These are phyloP conservation scores for Balamuthia mandrillaris DNA, from an alignment of 208 protist species.

Conservation along the genomic window DNA sequence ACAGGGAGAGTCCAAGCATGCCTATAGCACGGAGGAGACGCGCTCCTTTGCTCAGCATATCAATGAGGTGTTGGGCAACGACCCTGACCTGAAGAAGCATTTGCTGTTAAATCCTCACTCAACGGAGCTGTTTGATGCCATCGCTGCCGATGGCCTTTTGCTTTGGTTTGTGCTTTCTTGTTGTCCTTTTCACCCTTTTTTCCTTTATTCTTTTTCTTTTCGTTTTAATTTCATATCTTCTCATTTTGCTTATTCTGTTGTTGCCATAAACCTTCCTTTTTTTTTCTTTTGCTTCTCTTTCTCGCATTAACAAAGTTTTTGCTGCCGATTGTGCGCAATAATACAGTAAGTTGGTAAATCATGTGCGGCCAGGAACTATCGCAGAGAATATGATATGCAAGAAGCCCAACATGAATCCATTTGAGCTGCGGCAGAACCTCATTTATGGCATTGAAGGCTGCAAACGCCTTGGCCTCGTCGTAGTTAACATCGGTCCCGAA, in stretches of 20 bases:
- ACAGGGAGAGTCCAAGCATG: neutral
- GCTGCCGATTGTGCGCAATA: too few species aligned
- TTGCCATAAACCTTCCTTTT: neutral
- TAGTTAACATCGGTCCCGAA: slow-evolving; percentile 78
- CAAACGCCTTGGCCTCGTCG: slow-evolving; percentile 72
- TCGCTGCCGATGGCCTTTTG: slow-evolving; percentile 56
- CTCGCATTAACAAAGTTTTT: neutral
- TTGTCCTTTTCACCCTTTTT: too few species aligned
- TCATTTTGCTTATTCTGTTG: neutral
- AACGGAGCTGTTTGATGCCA: slow-evolving; percentile 48
- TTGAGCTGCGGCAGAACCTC: slow-evolving; percentile 77
- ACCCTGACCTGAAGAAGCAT: slow-evolving; percentile 54
- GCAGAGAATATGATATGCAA: slow-evolving; percentile 79
- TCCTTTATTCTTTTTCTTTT: too few species aligned
- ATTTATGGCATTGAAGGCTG: slow-evolving; percentile 74
- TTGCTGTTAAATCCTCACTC: slow-evolving; percentile 21
- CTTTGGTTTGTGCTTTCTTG: too few species aligned
- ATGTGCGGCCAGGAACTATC: slow-evolving; percentile 72
- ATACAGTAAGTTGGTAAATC: slow-evolving; percentile 79
- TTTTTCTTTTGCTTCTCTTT: neutral
- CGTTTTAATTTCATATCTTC: too few species aligned
- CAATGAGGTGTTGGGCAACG: slow-evolving; percentile 63
- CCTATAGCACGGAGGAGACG: slow-evolving; percentile 62
- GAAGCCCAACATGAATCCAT: slow-evolving; percentile 57
- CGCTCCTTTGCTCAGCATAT: slow-evolving; percentile 68